phyloP scores from a whole-genome alignment of 495 filamentous ascomycete genomes.

The Penicillium antarcticum region DNA sequence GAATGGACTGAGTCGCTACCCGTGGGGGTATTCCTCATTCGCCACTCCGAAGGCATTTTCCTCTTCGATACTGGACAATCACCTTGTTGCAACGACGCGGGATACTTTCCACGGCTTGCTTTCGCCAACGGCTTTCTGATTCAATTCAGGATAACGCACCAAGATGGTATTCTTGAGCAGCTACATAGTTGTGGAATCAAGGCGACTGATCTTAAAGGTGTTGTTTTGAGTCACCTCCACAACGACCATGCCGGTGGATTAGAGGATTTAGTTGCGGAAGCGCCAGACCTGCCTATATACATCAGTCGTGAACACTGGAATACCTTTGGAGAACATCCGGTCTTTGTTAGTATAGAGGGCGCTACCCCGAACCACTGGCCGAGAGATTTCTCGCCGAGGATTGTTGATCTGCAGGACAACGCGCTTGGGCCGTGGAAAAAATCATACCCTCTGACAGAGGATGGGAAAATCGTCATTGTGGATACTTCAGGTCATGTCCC shows the following conservation, averaged over 20 bases:
- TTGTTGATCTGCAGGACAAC: conserved; percentile 18
- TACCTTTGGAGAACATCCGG: conserved; percentile 21
- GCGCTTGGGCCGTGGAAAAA: conserved; percentile 26
- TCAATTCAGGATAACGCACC: conserved; percentile 13
- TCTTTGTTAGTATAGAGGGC: conserved; percentile 27
- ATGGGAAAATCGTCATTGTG: conserved; percentile 25
- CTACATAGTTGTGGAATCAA: conserved; percentile 20
- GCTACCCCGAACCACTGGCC: conserved; percentile 28
- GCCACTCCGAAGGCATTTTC: conserved; percentile 25
- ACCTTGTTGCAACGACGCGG: conserved; percentile 21
- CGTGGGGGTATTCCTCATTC: conserved; percentile 27
- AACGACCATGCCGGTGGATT: conserved; percentile 32
- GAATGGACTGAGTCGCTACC: conserved; percentile 24
- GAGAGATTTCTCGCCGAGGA: conserved; percentile 18
- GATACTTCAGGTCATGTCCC: conserved; percentile 34
- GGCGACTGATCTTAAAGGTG: conserved; percentile 21
- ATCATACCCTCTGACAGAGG: conserved; percentile 24
- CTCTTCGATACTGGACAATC: conserved; percentile 34
- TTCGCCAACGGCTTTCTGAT: conserved; percentile 9
- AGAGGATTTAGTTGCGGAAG: conserved; percentile 20
- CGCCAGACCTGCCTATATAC: conserved; percentile 19
- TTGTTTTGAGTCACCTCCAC: conserved; percentile 30
- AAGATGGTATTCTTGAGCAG: conserved; percentile 22
- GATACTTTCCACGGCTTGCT: conserved; percentile 23
- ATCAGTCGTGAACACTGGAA: conserved; percentile 27